A percentile compares a stretch with the other conserved stretches of the same genome.
These are phyloP conservation scores for Cucurbita ficifolia DNA, from an alignment of 306 rosid genomes.

Conservation along the genomic window DNA sequence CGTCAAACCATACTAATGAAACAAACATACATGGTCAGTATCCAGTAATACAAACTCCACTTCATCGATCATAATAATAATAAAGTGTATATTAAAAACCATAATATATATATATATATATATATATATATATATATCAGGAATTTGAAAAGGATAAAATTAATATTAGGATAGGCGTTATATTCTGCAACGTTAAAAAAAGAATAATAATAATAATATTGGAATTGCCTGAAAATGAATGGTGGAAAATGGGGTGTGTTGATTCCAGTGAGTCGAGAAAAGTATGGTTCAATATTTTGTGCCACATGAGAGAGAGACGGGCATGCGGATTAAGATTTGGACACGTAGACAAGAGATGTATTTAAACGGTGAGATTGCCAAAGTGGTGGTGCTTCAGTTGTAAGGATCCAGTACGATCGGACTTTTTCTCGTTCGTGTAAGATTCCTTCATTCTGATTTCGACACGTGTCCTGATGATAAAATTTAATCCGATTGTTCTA, in stretches of 20 bases:
- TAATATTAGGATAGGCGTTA: background rate
- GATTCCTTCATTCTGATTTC: background rate
- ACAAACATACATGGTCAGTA: no score
- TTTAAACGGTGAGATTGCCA: background rate
- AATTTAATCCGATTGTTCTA: background rate
- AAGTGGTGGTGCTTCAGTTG: background rate
- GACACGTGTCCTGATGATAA: background rate
- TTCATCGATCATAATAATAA: no score
- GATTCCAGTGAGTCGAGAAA: background rate
- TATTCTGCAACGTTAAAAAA: background rate
- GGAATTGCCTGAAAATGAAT: background rate
- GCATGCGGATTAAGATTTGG: background rate
- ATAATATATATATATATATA: no score
- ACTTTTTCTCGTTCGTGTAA: background rate
- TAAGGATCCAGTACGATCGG: constrained; percentile 4
- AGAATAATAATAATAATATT: no score
- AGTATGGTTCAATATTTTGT: background rate
- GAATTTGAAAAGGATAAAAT: no score
- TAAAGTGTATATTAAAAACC: no score
- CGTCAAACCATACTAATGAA: no score
- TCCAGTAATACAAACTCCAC: no score
- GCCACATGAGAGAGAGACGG: background rate
- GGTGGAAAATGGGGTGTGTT: background rate
- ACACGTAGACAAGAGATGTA: background rate
- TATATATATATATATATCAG: no score